Conservation (phyloP, 2,329 filamentous ascomycete genomes). For the Cercospora zeae-maydis region DNA sequence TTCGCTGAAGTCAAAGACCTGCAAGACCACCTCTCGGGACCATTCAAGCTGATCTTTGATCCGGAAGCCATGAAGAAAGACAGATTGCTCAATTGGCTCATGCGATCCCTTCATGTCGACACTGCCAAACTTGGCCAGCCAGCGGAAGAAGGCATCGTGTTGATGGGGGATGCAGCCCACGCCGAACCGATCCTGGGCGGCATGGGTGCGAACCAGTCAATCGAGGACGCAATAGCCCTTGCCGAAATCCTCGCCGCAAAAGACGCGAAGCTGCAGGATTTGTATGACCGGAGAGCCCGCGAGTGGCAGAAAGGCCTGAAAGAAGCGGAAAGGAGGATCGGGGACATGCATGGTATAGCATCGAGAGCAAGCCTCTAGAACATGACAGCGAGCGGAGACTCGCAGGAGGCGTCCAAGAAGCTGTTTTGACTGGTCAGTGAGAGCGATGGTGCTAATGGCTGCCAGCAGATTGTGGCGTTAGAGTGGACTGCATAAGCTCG, state of each 20-base stretch:
- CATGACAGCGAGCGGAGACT: conserved; percentile 8
- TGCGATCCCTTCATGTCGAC: conserved; percentile 35
- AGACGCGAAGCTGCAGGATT: conserved; percentile 15
- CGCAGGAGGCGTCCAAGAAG: not conserved
- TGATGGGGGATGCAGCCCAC: conserved; percentile 43
- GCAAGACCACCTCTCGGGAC: conserved; percentile 26
- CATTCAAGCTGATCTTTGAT: conserved; percentile 38
- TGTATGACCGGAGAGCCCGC: conserved; percentile 22
- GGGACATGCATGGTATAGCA: conserved; percentile 25
- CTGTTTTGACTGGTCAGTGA: conserved; percentile 1
- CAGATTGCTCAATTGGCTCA: conserved; percentile 42
- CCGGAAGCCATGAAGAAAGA: conserved; percentile 34
- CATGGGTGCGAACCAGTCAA: conserved; percentile 40
- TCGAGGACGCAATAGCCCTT: conserved; percentile 39
- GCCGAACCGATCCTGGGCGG: conserved; percentile 42
- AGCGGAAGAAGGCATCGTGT: conserved; percentile 28
- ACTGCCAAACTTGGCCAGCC: conserved; percentile 27
- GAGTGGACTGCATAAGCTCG: not conserved
- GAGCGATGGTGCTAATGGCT: conserved; percentile 6
- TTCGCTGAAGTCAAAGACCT: conserved; percentile 36
- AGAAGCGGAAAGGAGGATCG: conserved; percentile 26
- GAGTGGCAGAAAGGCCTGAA: conserved; percentile 26
- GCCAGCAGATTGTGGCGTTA: conserved; percentile 12
- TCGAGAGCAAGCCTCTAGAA: conserved; percentile 12
- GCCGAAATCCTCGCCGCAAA: conserved; percentile 31